Percentiles rank a stretch among this genome's conserved stretches.
These are phyloP conservation scores for Populus pruinosa DNA, from an alignment of 345 rosid species.

Conservation along the genomic window DNA sequence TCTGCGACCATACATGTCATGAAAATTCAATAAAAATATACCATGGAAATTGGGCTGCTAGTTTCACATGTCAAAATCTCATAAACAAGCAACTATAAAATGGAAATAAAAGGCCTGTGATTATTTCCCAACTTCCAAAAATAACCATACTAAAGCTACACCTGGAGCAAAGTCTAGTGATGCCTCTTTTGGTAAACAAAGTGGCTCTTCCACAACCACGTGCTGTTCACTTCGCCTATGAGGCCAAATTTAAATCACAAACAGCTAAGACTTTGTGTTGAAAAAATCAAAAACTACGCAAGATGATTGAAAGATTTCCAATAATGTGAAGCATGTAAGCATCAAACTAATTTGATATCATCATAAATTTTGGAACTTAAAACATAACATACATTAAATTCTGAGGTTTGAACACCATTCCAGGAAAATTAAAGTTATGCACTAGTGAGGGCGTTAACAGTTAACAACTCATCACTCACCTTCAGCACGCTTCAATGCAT, in stretches of 20 bases:
- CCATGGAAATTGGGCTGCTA: neutral
- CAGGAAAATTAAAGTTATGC: neutral
- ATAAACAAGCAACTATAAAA: neutral
- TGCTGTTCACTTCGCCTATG: neutral
- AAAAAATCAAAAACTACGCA: no score
- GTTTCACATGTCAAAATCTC: neutral
- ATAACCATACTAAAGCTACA: neutral
- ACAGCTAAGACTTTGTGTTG: neutral
- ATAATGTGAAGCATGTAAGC: neutral
- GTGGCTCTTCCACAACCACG: neutral
- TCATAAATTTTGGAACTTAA: neutral
- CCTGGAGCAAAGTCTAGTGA: neutral
- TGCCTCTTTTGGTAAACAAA: neutral
- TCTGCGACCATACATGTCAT: constrained; percentile 38
- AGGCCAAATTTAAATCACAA: neutral
- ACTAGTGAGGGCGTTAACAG: neutral
- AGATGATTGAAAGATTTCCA: neutral
- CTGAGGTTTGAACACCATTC: neutral
- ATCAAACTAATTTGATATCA: neutral
- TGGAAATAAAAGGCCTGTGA: neutral
- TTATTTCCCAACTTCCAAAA: neutral
- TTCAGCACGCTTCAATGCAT: constrained; percentile 91
- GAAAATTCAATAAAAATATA: neutral
- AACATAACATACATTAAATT: neutral
- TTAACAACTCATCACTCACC: constrained; percentile 37